Conservation (phyloP, 2,329 filamentous ascomycete species). For the Ophiosphaerella korrae region DNA sequence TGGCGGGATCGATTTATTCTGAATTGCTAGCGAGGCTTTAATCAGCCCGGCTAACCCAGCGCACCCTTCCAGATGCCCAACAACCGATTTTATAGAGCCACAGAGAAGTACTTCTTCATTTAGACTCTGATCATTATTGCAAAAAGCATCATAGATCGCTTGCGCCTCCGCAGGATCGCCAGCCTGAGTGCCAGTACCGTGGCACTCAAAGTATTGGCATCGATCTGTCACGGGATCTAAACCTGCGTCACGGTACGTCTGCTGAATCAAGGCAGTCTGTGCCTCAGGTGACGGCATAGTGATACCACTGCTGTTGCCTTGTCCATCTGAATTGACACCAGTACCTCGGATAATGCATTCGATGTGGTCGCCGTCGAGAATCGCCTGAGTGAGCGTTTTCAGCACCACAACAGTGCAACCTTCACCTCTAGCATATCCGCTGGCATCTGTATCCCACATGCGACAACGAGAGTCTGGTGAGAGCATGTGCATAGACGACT, state of each 20-base stretch:
- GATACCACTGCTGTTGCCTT: conserved; percentile 40
- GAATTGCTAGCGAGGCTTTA: conserved; percentile 42
- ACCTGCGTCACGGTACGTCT: conserved; percentile 46
- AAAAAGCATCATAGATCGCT: conserved; percentile 25
- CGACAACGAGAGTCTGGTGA: too few relatives aligned
- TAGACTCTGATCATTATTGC: not conserved
- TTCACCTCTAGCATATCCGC: too few relatives aligned
- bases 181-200: conserved; percentile 49
- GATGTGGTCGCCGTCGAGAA: conserved; percentile 54
- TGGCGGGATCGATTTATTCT: conserved; percentile 30
- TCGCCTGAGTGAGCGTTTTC: conserved; percentile 43
- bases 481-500: too few relatives aligned
- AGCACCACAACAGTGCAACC: too few relatives aligned
- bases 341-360: conserved; percentile 47
- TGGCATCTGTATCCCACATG: too few relatives aligned
- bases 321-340: conserved; percentile 47
- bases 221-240: conserved; percentile 33
- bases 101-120: not conserved
- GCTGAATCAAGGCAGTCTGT: conserved; percentile 37
- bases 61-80: conserved; percentile 49
- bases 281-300: conserved; percentile 53
- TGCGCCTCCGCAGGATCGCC: conserved; percentile 38
- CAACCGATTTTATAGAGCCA: conserved; percentile 40
- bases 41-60: conserved; percentile 46
- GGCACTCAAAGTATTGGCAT: conserved; percentile 46